Evolutionary conservation across 2,329 filamentous ascomycete species (phyloP).

Genomic region (Chaetothyriales sp.): DNA sequence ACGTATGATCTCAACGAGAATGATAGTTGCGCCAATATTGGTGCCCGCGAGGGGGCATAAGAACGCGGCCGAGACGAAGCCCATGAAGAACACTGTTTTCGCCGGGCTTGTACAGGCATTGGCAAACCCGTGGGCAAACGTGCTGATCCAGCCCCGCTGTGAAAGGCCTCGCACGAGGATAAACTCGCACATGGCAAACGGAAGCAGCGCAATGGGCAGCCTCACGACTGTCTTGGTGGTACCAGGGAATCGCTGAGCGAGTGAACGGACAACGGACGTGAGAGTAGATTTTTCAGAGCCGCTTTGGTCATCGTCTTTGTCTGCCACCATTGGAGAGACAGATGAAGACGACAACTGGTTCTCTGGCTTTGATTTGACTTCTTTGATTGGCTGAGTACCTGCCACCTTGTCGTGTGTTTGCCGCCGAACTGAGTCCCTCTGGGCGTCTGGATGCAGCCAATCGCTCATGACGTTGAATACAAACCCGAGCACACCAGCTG

Average conservation of each 20-base stretch:
- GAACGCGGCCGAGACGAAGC: conserved; percentile 14
- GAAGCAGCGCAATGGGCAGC: conserved; percentile 14
- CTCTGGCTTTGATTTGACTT: neutral
- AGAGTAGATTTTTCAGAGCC: conserved; percentile 1
- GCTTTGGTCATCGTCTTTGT: neutral
- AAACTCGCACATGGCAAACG: conserved; percentile 18
- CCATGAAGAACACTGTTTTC: conserved; percentile 15
- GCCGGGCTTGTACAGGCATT: conserved; percentile 14
- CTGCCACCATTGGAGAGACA: neutral
- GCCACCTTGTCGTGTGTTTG: conserved; percentile 7
- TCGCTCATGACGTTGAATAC: conserved; percentile 13
- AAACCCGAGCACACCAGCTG: conserved; percentile 14
- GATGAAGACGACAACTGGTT: neutral
- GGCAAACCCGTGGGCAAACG: conserved; percentile 14
- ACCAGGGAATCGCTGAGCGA: conserved; percentile 11
- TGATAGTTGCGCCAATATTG: conserved; percentile 18
- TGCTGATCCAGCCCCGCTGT: conserved; percentile 15
- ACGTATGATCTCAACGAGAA: conserved; percentile 18
- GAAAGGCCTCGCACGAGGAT: conserved; percentile 16
- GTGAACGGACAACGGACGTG: conserved; percentile 4
- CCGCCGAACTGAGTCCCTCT: conserved; percentile 1
- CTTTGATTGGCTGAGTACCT: conserved; percentile 2
- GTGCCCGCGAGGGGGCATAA: conserved; percentile 17
- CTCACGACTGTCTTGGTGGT: conserved; percentile 11
- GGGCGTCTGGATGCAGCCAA: conserved; percentile 6